Base-by-base conservation (phyloP, 306 rosid species). In the Prunus mira region DNA sequence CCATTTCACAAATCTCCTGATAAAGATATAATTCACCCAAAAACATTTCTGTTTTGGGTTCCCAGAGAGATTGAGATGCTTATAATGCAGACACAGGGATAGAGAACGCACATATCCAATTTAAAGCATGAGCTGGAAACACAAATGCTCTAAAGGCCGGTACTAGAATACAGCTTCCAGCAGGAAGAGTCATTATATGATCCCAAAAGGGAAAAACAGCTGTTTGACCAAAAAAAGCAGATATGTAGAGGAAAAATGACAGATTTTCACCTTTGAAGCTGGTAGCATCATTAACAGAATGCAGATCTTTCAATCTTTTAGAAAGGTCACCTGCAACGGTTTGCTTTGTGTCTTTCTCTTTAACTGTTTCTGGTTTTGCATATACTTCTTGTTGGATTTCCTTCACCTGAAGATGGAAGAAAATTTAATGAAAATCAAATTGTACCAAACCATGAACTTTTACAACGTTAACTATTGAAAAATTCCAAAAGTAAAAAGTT, bases 261-360 rank as follows among this genome's bases (percentile, higher is more conserved):
- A 54, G 64, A 67, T 12, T 46, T 18, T 46, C 51, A 96, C 99
- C 98, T 92, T 87, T 92, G 82, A 96, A 15, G 79, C 98, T 92
- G 85, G 87, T 58, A 76, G 96, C 98, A 84, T 96, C 99, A 76
- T 92, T 96, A 50, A 87, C 17, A 50, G 96, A 78, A 32, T 85
- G 99, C 34, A 92, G 82, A 83, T 96, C 97, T 86, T 92, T 89
- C 69, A 96, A 82, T 79, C 98, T 88, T 84, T 96, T 96, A 30
- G 99, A 96, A 81, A 96, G 88, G 89, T 83, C 98, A 81, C 87
- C 91, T 3, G 98, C 99, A 75, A 95, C 91, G 57, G 91, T 91
- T 76, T 88, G 96, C 87, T 87, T 89, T 46, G 84, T 65, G 46
- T 91, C 97, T 82, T 92, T 91, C 67, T 89, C 87, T 77, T 83